phyloP scores from a whole-genome alignment of 495 filamentous ascomycete genomes.

The Hypoxylon crocopeplum region DNA sequence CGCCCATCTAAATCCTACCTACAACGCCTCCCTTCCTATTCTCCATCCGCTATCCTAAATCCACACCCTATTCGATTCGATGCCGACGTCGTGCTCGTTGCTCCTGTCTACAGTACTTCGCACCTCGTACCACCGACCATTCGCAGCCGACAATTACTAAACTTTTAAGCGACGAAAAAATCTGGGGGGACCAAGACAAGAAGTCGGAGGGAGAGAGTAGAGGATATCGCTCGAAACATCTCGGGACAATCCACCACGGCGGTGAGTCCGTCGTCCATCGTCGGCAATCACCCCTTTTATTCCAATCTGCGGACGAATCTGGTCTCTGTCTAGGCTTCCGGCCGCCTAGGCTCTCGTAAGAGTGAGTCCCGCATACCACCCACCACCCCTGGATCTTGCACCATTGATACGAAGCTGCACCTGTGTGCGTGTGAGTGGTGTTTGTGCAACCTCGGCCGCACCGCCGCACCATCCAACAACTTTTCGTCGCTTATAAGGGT shows the following conservation, averaged over 20 bases:
- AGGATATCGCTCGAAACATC: slow-evolving; percentile 30
- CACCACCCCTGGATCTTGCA: slow-evolving; percentile 12
- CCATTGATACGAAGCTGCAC: slow-evolving; percentile 31
- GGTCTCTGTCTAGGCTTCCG: slow-evolving; percentile 42
- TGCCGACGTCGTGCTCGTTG: slow-evolving; percentile 31
- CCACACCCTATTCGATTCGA: slow-evolving; percentile 30
- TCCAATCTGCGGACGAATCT: slow-evolving; percentile 18
- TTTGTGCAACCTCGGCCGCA: slow-evolving; percentile 33
- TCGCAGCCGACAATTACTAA: slow-evolving; percentile 21
- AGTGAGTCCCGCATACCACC: slow-evolving; percentile 39
- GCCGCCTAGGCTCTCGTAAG: slow-evolving; percentile 41
- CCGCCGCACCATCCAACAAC: slow-evolving; percentile 15
- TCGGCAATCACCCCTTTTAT: slow-evolving; percentile 28
- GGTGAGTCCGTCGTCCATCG: slow-evolving; percentile 32
- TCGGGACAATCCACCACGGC: slow-evolving; percentile 28
- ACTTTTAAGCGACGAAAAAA: slow-evolving; percentile 20
- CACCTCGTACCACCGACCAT: slow-evolving; percentile 21
- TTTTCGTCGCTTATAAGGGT: slow-evolving; percentile 13
- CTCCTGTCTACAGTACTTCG: slow-evolving; percentile 6
- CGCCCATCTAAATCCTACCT: slow-evolving; percentile 31
- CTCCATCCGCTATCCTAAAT: slow-evolving; percentile 20
- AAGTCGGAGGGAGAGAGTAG: slow-evolving; percentile 5
- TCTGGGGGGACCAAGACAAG: slow-evolving; percentile 10
- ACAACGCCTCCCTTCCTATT: slow-evolving; percentile 24
- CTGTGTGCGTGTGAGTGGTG: slow-evolving; percentile 13